These are phyloP conservation scores for Aspergillus baeticus DNA, from an alignment of 495 filamentous ascomycete species.

Conservation along the genomic window DNA sequence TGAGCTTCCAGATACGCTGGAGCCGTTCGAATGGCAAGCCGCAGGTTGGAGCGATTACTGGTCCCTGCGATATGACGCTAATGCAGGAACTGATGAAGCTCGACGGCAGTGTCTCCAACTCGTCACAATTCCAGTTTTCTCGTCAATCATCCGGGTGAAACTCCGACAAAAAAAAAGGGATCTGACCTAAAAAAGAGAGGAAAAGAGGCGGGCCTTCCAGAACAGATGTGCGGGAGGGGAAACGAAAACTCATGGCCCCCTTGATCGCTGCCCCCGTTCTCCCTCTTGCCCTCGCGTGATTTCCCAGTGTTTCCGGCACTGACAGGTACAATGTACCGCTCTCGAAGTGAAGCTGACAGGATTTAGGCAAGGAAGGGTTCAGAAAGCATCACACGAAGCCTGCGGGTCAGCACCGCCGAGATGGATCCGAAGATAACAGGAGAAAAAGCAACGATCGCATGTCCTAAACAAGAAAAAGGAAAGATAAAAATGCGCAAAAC, in stretches of 20 bases:
- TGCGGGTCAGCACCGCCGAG: constrained; percentile 3
- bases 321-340: not conserved
- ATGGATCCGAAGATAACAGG: constrained; percentile 9
- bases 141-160: constrained; percentile 15
- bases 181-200: not conserved
- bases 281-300: not conserved
- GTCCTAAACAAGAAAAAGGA: constrained; percentile 9
- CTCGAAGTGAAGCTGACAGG: not conserved
- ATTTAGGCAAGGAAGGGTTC: constrained; percentile 8
- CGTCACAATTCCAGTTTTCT: constrained; percentile 16
- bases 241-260: not conserved
- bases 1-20: not conserved
- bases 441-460: constrained; percentile 11
- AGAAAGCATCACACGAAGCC: constrained; percentile 1
- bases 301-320: not conserved
- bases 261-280: not conserved
- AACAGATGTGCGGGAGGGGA: not conserved
- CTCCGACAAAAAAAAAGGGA: constrained; percentile 10
- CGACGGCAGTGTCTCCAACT: constrained; percentile 8
- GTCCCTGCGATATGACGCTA: constrained; percentile 31
- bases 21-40: not conserved
- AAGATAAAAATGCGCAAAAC: not conserved
- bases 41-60: constrained; percentile 4
- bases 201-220: not conserved
- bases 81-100: constrained; percentile 44